Evolutionary conservation across 208 protist genomes (phyloP), one percentile per base, ranked within the genome.

Genomic region (Balamuthia mandrillaris): DNA sequence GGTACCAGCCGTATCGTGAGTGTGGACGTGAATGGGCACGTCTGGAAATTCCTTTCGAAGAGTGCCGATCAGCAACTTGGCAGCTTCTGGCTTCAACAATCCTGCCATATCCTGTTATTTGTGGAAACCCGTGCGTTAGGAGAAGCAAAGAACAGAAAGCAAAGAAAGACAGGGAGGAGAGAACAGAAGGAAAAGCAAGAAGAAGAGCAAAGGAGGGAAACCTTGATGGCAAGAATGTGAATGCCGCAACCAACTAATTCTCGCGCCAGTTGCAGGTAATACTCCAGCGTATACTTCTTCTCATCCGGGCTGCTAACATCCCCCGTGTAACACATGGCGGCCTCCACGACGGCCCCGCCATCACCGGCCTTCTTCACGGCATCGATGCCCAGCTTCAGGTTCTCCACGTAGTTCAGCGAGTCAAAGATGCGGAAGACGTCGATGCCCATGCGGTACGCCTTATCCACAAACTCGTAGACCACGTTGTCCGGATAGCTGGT

Each of bases 381-480:
- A 70, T 93, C 90, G 31, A 93, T 92, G 33, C 88, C 84, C 2
- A 95, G 65, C 35, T 88, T 65, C 47, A 97, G 89, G 88, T 96
- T 96, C 35, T 86, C 83, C 3, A 96, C 42, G 88, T 96, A 95
- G 83, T 97, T 97, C 51, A 97, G 90, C 44, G 91, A 94, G 85
- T 97, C 95, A 88, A 97, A 97, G 18, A 97, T 91, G 65, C 95
- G 90, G 90, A 97, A 97, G 45, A 97, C 87, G 87, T 97, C 95
- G 61, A 97, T 95, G 14, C 95, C 95, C 63, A 90, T 58, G n/a
- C 88, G 24, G n/a, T 89, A 75, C 45, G 95, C 87, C 79, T 90
- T 31, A 18, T 92, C 68, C 81, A 90, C 91, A 88, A 96, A 97
- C 74, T 95, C 60, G 66, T 91, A 85, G 7, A 96, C 92, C 27